A percentile compares a stretch with the other conserved stretches of the same genome.
phyloP scores from a whole-genome alignment of 805 yeast species.

The Nakazawaea ernobii region DNA sequence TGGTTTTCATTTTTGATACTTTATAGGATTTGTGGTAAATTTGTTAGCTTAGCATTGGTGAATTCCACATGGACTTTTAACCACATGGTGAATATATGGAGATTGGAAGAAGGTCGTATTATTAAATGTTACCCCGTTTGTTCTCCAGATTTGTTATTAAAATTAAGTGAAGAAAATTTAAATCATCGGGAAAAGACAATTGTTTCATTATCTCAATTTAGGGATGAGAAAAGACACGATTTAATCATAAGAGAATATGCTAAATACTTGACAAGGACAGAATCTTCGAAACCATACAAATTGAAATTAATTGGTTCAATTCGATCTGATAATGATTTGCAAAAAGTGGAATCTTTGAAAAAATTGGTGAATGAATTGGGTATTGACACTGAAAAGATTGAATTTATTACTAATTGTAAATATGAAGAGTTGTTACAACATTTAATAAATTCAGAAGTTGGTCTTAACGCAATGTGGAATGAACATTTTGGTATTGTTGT shows the following conservation, averaged over 20 bases:
- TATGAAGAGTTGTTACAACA: constrained; percentile 54
- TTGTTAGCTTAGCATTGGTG: constrained; percentile 59
- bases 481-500: constrained; percentile 98
- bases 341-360: constrained; percentile 47
- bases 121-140: constrained; percentile 83
- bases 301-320: constrained; percentile 81
- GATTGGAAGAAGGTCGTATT: constrained; percentile 29
- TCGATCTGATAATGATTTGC: constrained; percentile 60
- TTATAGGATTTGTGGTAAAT: constrained; percentile 64
- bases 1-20: constrained; percentile 64
- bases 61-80: constrained; percentile 91
- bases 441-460: constrained; percentile 56
- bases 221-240: constrained; percentile 90
- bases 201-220: constrained; percentile 81
- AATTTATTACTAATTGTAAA: constrained; percentile 69
- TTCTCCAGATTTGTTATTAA: constrained; percentile 50
- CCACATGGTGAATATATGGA: constrained; percentile 69
- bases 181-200: constrained; percentile 31
- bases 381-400: constrained; percentile 34
- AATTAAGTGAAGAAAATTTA: constrained; percentile 7
- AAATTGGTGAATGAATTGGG: constrained; percentile 34
- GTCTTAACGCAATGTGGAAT: constrained; percentile 98
- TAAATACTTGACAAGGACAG: constrained; percentile 32
- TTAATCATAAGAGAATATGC: constrained; percentile 63
- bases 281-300: constrained; percentile 36